Percentiles rank a stretch among this genome's conserved stretches.
phyloP scores from a whole-genome alignment of 1,284 basidiomycete genomes.

The Malassezia furfur region DNA sequence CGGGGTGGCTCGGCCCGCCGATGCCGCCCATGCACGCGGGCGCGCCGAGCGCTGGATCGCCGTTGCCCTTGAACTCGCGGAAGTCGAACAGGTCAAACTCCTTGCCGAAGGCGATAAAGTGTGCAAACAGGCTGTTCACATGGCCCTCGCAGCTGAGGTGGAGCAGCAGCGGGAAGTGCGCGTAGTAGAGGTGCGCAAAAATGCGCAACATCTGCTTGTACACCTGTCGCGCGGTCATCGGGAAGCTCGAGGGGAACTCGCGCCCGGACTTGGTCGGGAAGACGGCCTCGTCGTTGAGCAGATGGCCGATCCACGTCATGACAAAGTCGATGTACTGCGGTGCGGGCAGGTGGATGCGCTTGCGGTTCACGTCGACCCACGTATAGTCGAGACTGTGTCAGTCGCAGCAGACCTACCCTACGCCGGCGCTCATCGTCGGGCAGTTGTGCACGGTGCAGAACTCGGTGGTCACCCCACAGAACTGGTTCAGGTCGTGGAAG shows the following conservation, averaged over 20 bases:
- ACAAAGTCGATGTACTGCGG: constrained; percentile 98
- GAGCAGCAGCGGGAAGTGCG: constrained; percentile 79
- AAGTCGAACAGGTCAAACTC: constrained; percentile 69
- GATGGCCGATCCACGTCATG: constrained; percentile 94
- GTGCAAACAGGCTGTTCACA: constrained; percentile 95
- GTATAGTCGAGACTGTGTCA: constrained; percentile 75
- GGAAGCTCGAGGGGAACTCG: constrained; percentile 80
- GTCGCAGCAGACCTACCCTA: constrained; percentile 55
- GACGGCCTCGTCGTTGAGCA: constrained; percentile 79
- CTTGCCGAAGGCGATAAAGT: constrained; percentile 67
- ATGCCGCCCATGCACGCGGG: constrained; percentile 17
- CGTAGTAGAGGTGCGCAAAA: constrained; percentile 94
- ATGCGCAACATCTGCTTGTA: constrained; percentile 93
- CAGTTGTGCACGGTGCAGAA: constrained; percentile 83
- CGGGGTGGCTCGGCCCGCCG: constrained; percentile 10
- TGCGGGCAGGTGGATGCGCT: constrained; percentile 82
- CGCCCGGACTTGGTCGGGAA: constrained; percentile 95
- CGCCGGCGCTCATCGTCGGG: constrained; percentile 86
- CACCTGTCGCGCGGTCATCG: constrained; percentile 85
- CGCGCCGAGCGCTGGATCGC: constrained; percentile 9
- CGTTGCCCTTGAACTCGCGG: constrained; percentile 60
- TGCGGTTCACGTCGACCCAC: constrained; percentile 78
- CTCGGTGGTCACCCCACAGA: constrained; percentile 89
- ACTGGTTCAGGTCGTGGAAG: constrained; percentile 91
- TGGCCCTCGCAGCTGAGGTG: constrained; percentile 91